Base-by-base conservation (phyloP, 768 basidiomycete species). In the Lactarius akahatsu region DNA sequence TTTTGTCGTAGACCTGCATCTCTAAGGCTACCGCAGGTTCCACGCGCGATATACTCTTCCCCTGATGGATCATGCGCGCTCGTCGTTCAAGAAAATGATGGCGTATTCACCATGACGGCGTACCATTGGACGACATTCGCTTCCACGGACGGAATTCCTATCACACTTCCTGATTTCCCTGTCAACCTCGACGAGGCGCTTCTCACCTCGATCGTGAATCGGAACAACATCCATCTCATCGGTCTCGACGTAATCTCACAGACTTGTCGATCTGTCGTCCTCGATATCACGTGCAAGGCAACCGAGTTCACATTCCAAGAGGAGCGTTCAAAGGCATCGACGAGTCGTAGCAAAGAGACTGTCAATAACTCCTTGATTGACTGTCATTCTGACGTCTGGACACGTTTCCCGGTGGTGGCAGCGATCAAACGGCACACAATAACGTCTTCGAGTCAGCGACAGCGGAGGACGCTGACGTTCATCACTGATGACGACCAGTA, bases 81-180 rank as follows among this genome's bases (percentile, higher is more conserved):
- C 32, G 73, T 78, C 2, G 65, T 77, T 4, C 76, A 78, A 26
- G 36, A 69, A 28, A 34, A 47, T 7, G 36, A 67, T 10, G 56
- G 50, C 0, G 15, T 18, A 3, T 34, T 47, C 11, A 47, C 60
- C 47, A 36, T 83, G 3, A 78, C 74, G 2, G 80, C 81, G 0
- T 86, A 82, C 65, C 87, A 87, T 68, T 86, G 82, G 83, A 76
- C 74, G 6, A 83, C 84, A 0, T 86, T 88, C 66, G 86, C 85
- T 1, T 81, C 82, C 0, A 76, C 78, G 0, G 71, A 76, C 9
- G 86, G 85, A 16, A 81, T 80, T 26, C n/a, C 55, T 1, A 69
- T 85, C 1, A 67, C 76, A 15, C 62, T 83, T 16, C 76, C 74
- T 0, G 68, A 71, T 0, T 68, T 76, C 15, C 65, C 70, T 8